phyloP scores from a whole-genome alignment of 169 alveolate species.

The Eimeria maxima region DNA sequence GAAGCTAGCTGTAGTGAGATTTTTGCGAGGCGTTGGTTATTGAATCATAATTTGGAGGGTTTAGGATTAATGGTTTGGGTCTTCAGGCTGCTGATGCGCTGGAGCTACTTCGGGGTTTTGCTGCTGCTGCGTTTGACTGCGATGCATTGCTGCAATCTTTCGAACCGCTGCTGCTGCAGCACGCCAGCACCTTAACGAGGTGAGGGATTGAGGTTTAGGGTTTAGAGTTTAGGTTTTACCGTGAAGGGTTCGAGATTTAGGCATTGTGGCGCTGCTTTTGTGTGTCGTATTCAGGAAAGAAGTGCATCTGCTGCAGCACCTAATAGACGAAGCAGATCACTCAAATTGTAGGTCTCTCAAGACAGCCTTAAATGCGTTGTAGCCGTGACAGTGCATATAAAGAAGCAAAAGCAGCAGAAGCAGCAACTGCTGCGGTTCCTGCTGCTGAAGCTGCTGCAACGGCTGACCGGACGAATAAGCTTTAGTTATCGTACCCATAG shows the following conservation, averaged over 20 bases:
- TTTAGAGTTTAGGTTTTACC: background rate
- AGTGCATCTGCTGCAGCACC: conserved; percentile 17
- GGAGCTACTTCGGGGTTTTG: background rate
- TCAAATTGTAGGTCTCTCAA: background rate
- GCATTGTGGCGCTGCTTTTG: background rate
- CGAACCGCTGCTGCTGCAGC: conserved; percentile 20
- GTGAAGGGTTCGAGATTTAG: background rate
- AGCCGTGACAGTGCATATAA: background rate
- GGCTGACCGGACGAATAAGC: no score
- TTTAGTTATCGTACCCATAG: no score
- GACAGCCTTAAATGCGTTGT: background rate
- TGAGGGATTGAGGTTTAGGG: conserved; percentile 22
- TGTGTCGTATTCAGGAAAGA: background rate
- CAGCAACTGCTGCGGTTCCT: background rate
- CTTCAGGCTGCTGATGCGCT: conserved; percentile 1
- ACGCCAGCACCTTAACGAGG: background rate
- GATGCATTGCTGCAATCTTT: background rate
- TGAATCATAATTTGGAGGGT: background rate
- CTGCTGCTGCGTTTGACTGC: background rate
- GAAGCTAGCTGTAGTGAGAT: background rate
- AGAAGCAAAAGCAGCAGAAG: background rate
- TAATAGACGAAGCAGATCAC: background rate
- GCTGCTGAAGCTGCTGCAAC: conserved; percentile 16
- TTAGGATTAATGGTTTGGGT: conserved; percentile 21
- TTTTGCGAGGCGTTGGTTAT: background rate